These are phyloP conservation scores for Fraxinus albicans DNA, from an alignment of 305 asterid species.

Conservation along the genomic window DNA sequence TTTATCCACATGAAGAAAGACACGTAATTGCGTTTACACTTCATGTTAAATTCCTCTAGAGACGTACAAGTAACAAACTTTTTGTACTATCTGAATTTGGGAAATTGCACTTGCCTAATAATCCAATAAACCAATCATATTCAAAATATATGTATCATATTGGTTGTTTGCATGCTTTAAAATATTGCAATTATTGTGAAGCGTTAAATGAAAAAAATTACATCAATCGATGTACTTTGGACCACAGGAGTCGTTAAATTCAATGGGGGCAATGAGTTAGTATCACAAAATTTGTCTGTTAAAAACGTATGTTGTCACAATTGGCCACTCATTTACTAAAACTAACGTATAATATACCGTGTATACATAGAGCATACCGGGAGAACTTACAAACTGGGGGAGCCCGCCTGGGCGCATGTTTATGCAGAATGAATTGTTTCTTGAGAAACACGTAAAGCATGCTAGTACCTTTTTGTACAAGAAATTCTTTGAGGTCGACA, in stretches of 20 bases:
- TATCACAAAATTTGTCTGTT: neutral
- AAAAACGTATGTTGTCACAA: neutral
- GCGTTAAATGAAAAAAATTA: neutral
- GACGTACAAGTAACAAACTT: slow-evolving; percentile 13
- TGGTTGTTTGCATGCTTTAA: slow-evolving; percentile 28
- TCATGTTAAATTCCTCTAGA: slow-evolving; percentile 19
- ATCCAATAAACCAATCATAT: slow-evolving; percentile 40
- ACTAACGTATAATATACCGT: neutral
- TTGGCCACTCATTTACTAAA: neutral
- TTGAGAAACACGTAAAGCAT: neutral
- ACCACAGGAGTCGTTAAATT: neutral
- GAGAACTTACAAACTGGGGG: neutral
- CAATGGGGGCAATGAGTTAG: neutral
- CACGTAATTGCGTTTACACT: slow-evolving; percentile 14
- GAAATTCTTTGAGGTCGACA: neutral
- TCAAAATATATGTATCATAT: slow-evolving; percentile 26
- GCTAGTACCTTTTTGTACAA: neutral
- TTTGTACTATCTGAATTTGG: slow-evolving; percentile 4
- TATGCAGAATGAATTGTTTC: neutral
- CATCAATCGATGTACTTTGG: neutral
- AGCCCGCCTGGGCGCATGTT: neutral
- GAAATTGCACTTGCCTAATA: slow-evolving; percentile 31
- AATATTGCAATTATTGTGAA: neutral
- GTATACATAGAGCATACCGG: neutral
- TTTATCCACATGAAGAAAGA: neutral